These are phyloP conservation scores for Epithele typhae DNA, from an alignment of 768 basidiomycete species.

Conservation along the genomic window DNA sequence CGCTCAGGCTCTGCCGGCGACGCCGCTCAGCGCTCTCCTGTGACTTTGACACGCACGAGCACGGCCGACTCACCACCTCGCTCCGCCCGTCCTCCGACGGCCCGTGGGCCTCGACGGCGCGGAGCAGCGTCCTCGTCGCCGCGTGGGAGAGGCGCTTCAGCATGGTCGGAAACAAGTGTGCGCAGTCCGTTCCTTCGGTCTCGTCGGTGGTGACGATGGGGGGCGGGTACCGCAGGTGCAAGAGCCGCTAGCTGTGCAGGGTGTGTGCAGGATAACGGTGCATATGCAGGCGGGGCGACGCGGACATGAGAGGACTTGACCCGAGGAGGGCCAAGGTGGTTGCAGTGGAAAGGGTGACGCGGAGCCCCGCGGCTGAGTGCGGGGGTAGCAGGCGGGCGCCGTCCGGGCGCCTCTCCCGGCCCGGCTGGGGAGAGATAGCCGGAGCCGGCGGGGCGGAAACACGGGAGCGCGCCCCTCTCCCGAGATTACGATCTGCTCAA, in stretches of 20 bases:
- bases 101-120: conserved; percentile 7
- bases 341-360: background rate
- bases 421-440: conserved; percentile 4
- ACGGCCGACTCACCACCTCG: conserved; percentile 1
- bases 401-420: conserved; percentile 4
- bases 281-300: conserved; percentile 13
- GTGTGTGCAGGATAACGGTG: conserved; percentile 5
- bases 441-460: conserved; percentile 3
- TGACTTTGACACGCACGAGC: no score
- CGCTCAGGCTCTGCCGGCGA: conserved; percentile 19
- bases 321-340: no score
- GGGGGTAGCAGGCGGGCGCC: no score
- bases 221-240: background rate
- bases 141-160: conserved; percentile 10
- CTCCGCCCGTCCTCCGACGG: conserved; percentile 3
- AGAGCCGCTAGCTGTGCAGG: conserved; percentile 5
- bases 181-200: no score
- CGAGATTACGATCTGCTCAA: conserved; percentile 17
- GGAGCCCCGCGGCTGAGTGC: no score
- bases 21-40: no score
- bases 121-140: conserved; percentile 8
- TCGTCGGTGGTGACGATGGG: background rate
- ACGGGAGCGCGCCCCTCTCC: background rate
- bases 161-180: conserved; percentile 1
- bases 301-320: conserved; percentile 9